Percentiles rank a stretch among this genome's conserved stretches.
phyloP scores from a whole-genome alignment of 208 protist genomes.

The Acanthamoeba culbertsoni region DNA sequence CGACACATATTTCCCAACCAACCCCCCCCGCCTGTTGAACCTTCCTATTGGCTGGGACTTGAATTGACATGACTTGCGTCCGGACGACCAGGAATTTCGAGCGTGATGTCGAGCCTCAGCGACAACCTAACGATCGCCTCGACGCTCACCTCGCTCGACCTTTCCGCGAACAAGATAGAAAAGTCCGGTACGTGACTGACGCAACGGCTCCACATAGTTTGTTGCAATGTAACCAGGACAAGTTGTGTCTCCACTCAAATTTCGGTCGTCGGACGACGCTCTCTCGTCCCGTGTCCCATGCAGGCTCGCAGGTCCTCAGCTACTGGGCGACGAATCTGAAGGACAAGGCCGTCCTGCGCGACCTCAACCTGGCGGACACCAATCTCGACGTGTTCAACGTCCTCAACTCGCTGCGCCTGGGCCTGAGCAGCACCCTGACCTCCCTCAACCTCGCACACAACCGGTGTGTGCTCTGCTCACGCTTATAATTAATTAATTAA shows the following conservation, averaged over 20 bases:
- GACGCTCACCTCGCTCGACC: constrained; percentile 23
- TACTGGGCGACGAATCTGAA: constrained; percentile 23
- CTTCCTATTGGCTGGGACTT: neutral
- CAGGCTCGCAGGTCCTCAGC: constrained; percentile 23
- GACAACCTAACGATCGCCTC: neutral
- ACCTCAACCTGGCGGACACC: constrained; percentile 28
- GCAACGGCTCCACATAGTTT: too few relatives aligned
- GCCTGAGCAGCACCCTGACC: neutral
- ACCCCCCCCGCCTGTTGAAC: too few relatives aligned
- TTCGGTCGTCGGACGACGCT: too few relatives aligned
- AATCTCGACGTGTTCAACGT: constrained; percentile 19
- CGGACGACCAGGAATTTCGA: neutral
- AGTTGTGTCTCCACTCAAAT: too few relatives aligned
- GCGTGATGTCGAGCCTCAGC: constrained; percentile 20
- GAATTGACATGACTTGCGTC: neutral
- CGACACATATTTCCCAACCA: too few relatives aligned
- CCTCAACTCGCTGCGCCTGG: constrained; percentile 35
- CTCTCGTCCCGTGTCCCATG: neutral
- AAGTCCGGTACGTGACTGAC: neutral
- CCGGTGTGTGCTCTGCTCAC: neutral
- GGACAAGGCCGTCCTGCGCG: neutral
- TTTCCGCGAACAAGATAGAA: constrained; percentile 39
- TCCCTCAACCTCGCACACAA: constrained; percentile 31
- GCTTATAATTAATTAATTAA: neutral
- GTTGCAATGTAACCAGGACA: too few relatives aligned